Conservation (phyloP, 2,329 filamentous ascomycete species). For the Aureobasidium namibiae region DNA sequence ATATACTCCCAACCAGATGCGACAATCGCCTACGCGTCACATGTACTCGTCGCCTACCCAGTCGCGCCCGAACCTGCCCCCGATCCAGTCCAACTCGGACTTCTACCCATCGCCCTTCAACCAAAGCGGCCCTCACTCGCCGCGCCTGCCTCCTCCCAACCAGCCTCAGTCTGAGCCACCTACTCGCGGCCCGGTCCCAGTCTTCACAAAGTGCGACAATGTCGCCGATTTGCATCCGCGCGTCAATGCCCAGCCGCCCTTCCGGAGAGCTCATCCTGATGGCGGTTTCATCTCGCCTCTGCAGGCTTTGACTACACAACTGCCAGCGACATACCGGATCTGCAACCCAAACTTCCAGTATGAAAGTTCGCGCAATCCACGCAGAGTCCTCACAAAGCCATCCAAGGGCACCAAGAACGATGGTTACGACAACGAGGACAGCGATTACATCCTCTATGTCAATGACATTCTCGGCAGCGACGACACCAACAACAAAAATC, state of each 20-base stretch:
- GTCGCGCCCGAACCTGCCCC: conserved; percentile 56
- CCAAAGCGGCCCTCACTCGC: conserved; percentile 12
- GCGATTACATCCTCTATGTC: conserved; percentile 97
- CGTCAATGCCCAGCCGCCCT: conserved; percentile 80
- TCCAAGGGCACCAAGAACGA: conserved; percentile 99
- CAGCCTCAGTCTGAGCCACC: neutral
- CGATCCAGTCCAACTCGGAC: conserved; percentile 53
- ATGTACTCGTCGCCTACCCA: conserved; percentile 50
- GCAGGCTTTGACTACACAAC: conserved; percentile 86
- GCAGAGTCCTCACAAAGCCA: conserved; percentile 91
- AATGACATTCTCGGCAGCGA: conserved; percentile 98
- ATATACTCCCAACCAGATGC: conserved; percentile 40
- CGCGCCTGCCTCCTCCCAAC: conserved; percentile 11
- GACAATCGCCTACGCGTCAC: conserved; percentile 70
- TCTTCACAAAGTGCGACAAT: conserved; percentile 72
- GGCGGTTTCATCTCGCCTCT: conserved; percentile 96
- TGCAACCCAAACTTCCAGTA: conserved; percentile 99
- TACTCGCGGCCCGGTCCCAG: conserved; percentile 63
- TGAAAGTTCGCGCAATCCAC: conserved; percentile 92
- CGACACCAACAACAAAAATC: conserved; percentile 97
- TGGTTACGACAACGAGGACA: conserved; percentile 97
- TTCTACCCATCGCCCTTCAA: conserved; percentile 30
- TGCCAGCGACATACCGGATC: conserved; percentile 93
- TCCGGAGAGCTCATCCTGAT: conserved; percentile 88
- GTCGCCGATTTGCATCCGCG: conserved; percentile 69